Base-by-base conservation (phyloP, 129 eudicot genomes). In the Lonicera japonica region DNA sequence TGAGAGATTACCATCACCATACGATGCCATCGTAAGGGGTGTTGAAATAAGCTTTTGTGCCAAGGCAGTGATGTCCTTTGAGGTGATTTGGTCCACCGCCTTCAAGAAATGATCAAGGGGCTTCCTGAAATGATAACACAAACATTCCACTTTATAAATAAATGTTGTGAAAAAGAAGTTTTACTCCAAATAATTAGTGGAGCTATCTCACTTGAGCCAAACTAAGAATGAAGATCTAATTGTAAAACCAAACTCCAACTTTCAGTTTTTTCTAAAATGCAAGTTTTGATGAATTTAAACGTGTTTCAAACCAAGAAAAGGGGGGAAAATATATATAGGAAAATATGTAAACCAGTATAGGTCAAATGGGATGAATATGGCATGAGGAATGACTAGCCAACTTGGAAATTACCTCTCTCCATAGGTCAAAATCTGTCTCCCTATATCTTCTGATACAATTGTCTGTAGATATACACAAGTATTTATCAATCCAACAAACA, bases 381-480 rank as follows among this genome's bases (percentile, higher is more conserved):
- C n/a, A n/a, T n/a, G n/a, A n/a, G 50, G 50, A 43, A 14, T 14
- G 16, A 11, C 15, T 25, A 12, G 60, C 19, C 6, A 64, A 29
- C 50, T 43, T 50, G 55, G 20, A 8, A 3, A 50, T 6, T 66
- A 82, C 88, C 88, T 78, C 71, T 78, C 84, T 64, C 88, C 88
- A 67, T 82, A 78, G 6, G 84, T 82, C 81, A 78, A 74, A 67
- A 82, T 66, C 43, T 82, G 88, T 70, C 73, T 74, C n/a, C 81
- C 88, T 1, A 82, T 78, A 69, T 78, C 84, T 71, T 82, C 88
- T 41, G 84, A 70, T 59, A 74, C 84, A 71, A 78, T 75, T 78
- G 74, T 65, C 88, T 82, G 79, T 58, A 74, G 50, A 22, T 20
- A 13, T 19, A 50, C 21, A 12, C 21, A 8, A 16, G 9, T 5